A percentile compares a stretch with the other conserved stretches of the same genome.
Conservation (phyloP, 2,329 filamentous ascomycete species). For the Diaporthe citriasiana region DNA sequence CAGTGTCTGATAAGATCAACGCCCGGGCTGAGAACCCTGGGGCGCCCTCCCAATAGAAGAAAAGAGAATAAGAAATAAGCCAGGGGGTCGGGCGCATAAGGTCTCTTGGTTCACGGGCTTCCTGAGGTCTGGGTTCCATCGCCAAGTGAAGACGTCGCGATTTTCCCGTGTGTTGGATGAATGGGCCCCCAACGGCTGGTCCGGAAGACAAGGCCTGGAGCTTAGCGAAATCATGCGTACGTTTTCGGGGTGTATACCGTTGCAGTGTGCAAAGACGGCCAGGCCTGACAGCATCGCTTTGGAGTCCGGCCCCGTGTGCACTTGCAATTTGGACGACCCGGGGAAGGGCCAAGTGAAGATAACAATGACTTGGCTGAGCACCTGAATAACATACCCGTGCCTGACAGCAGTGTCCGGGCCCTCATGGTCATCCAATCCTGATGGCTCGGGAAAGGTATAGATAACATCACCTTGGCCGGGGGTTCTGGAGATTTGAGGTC, state of each 20-base stretch:
- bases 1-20: not conserved
- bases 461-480: constrained; percentile 8
- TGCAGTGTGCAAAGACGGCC: not conserved
- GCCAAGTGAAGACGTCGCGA: constrained; percentile 21
- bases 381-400: not conserved
- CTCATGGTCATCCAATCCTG: not conserved
- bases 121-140: not conserved
- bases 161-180: not conserved
- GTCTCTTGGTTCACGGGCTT: not conserved
- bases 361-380: not conserved
- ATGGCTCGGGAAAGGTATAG: constrained; percentile 24
- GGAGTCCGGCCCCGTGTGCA: not conserved
- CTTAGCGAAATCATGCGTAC: constrained; percentile 14
- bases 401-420: not conserved
- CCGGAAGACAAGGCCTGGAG: not conserved
- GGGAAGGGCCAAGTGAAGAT: not conserved
- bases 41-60: not conserved
- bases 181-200: not conserved
- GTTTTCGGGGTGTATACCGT: not conserved
- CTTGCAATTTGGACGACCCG: not conserved
- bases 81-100: not conserved
- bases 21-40: constrained; percentile 5
- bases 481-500: not conserved
- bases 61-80: not conserved
- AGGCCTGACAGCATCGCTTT: not conserved